Evolutionary conservation across 1,284 basidiomycete species (phyloP).

Genomic region (Ustilago hordei): DNA sequence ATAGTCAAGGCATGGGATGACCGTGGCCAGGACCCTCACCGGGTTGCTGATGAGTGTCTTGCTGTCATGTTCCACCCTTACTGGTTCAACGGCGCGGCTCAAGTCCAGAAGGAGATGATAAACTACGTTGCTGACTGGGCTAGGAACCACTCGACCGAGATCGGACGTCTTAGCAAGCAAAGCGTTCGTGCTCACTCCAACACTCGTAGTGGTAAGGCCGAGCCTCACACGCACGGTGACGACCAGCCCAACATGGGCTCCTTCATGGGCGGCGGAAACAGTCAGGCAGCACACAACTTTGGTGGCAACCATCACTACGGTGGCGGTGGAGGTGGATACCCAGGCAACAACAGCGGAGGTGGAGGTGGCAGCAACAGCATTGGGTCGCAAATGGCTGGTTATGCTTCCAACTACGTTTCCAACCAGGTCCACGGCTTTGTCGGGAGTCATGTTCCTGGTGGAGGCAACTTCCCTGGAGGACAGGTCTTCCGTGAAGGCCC

Average conservation of each 20-base stretch:
- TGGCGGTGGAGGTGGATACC: slow-evolving; percentile 10
- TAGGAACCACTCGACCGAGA: slow-evolving; percentile 48
- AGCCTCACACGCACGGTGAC: slow-evolving; percentile 56
- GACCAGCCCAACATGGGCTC: slow-evolving; percentile 48
- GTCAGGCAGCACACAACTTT: slow-evolving; percentile 51
- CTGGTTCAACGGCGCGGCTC: slow-evolving; percentile 51
- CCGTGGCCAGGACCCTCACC: slow-evolving; percentile 34
- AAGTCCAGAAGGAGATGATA: slow-evolving; percentile 64
- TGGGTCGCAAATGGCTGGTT: slow-evolving; percentile 45
- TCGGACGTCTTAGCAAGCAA: slow-evolving; percentile 50
- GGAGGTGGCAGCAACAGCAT: slow-evolving; percentile 36
- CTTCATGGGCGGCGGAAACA: slow-evolving; percentile 49
- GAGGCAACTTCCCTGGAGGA: slow-evolving; percentile 5
- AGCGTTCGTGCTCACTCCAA: slow-evolving; percentile 60
- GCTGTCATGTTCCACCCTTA: slow-evolving; percentile 65
- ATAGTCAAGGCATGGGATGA: slow-evolving; percentile 84
- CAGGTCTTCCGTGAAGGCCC: slow-evolving; percentile 41
- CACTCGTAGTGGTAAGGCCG: slow-evolving; percentile 61
- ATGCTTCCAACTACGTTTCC: slow-evolving; percentile 46
- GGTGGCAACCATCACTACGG: slow-evolving; percentile 22
- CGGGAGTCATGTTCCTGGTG: slow-evolving; percentile 36
- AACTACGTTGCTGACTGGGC: slow-evolving; percentile 62
- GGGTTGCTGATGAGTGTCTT: slow-evolving; percentile 59
- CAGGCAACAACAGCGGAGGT: slow-evolving; percentile 13
- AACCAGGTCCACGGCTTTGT: slow-evolving; percentile 47